Conservation (phyloP, 2,329 filamentous ascomycete species). For the Trichoderma sp. region DNA sequence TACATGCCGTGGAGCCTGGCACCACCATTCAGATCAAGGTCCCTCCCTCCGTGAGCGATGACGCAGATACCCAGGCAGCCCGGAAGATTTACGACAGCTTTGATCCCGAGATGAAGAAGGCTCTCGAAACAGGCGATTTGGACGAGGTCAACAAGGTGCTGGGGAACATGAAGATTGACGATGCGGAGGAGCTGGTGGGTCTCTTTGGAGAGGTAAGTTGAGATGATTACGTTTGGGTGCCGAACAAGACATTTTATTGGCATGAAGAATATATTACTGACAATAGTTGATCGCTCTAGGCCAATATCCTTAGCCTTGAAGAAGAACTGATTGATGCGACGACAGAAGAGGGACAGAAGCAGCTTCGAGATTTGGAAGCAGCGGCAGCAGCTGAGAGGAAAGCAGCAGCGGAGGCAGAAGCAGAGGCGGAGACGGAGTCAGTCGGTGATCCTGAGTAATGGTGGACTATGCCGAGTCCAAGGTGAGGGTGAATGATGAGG, state of each 20-base stretch:
- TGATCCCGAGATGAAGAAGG: conserved; percentile 76
- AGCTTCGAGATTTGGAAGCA: conserved; percentile 72
- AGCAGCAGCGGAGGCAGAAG: background rate
- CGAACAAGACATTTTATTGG: background rate
- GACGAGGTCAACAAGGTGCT: conserved; percentile 66
- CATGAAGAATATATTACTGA: background rate
- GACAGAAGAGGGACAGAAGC: conserved; percentile 79
- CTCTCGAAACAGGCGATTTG: conserved; percentile 84
- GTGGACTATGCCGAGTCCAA: background rate
- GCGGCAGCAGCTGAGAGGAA: conserved; percentile 34
- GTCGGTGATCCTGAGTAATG: conserved; percentile 44
- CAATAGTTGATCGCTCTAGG: conserved; percentile 48
- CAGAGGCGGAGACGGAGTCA: background rate
- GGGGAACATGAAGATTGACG: conserved; percentile 84
- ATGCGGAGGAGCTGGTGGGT: conserved; percentile 83
- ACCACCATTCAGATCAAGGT: conserved; percentile 89
- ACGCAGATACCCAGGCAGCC: conserved; percentile 65
- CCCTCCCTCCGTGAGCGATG: conserved; percentile 69
- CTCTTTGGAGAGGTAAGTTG: conserved; percentile 69
- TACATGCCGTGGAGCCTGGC: conserved; percentile 92
- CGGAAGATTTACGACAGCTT: conserved; percentile 84
- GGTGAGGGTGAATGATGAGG: background rate
- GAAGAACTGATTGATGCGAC: conserved; percentile 95
- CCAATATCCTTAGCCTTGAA: conserved; percentile 87
- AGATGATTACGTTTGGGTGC: background rate